Evolutionary conservation across 768 basidiomycete genomes (phyloP).

Genomic region (Lactifluus volemus): DNA sequence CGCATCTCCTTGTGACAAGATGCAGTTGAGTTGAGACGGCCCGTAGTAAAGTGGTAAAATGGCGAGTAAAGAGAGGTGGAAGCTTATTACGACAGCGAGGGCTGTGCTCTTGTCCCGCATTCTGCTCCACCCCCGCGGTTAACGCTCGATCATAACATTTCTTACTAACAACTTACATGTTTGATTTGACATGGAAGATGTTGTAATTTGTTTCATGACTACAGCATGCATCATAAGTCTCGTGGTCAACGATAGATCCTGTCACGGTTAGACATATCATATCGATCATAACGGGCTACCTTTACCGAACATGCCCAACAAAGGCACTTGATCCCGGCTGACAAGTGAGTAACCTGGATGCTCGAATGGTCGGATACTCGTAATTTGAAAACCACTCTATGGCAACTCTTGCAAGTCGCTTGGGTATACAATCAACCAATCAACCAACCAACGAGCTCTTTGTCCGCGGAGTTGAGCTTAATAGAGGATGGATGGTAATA

Average conservation of each 20-base stretch:
- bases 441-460: background rate
- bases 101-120: background rate
- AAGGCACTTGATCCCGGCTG: background rate
- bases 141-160: background rate
- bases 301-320: background rate
- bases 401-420: background rate
- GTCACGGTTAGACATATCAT: too few relatives aligned
- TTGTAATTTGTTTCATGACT: background rate
- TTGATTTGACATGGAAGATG: background rate
- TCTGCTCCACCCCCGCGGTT: too few relatives aligned
- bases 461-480: background rate
- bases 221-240: background rate
- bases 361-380: background rate
- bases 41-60: background rate
- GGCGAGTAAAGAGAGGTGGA: background rate
- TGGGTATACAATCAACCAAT: background rate
- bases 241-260: background rate
- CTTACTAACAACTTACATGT: too few relatives aligned
- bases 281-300: too few relatives aligned
- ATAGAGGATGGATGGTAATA: too few relatives aligned
- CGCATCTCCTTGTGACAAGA: background rate
- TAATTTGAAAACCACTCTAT: background rate
- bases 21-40: background rate
- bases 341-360: background rate
- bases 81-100: background rate